A percentile compares a stretch with the other conserved stretches of the same genome.
Evolutionary conservation across 23 red algal genomes (phyloP).

Genomic region (Gracilaria vermiculophylla): DNA sequence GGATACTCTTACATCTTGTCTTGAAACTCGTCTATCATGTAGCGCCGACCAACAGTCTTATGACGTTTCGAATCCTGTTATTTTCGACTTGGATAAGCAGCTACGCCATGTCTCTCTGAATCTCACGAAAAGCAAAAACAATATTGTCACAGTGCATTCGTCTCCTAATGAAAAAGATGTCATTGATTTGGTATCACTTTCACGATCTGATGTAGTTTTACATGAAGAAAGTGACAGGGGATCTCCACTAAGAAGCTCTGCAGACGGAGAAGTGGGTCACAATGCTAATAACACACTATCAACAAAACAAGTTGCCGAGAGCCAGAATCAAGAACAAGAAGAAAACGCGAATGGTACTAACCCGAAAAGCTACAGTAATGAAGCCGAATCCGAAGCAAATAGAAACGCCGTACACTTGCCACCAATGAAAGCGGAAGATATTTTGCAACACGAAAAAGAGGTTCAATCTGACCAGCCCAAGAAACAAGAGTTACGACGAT

Average conservation of each 20-base stretch:
- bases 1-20: slow-evolving; percentile 31
- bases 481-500: slow-evolving; percentile 3
- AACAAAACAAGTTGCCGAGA: not conserved
- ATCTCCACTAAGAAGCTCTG: not conserved
- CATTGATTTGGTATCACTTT: not conserved
- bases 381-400: not conserved
- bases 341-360: not conserved
- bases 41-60: not conserved
- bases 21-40: slow-evolving; percentile 21
- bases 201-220: not conserved
- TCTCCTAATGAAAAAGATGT: not conserved
- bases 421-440: not conserved
- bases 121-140: not conserved
- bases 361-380: not conserved
- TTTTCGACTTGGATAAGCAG: not conserved
- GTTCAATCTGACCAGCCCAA: not conserved
- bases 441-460: not conserved
- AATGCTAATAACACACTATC: no score
- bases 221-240: not conserved
- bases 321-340: no score
- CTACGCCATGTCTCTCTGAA: not conserved
- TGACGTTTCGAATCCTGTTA: slow-evolving; percentile 30
- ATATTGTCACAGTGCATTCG: not conserved
- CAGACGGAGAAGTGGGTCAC: not conserved
- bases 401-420: not conserved